Evolutionary conservation across 345 rosid genomes (phyloP), one percentile per base, ranked within the genome.

Genomic region (Citrus trifoliata): DNA sequence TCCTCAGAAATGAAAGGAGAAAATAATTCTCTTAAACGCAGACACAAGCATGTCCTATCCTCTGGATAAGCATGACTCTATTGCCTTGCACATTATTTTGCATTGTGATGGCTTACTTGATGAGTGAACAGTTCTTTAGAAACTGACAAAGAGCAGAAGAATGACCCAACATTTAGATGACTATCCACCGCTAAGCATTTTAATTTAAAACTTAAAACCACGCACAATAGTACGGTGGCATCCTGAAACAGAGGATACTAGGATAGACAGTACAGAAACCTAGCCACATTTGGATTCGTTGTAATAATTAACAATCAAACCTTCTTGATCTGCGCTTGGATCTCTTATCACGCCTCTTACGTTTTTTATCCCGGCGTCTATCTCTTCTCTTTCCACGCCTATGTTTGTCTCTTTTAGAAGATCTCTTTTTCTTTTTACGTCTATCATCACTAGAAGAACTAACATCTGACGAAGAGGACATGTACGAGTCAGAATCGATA

Each of bases 391-490:
- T 94, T 61, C 89, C 85, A 82, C 91, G 94, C 70, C 82, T 91
- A 82, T 89, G 79, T 82, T 89, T 94, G 40, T 90, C 99, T 79
- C 84, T 87, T 82, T 84, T 96, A 51, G 93, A 92, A 78, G 90
- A 85, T 85, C 88, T 91, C 85, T 89, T 94, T 78, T 95, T 91
- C 88, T 89, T 94, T 81, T 80, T 91, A n/a, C 79, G 92, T 74
- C 91, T 90, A 64, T 94, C 98, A 81, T 92, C 94, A 81, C 98
- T 94, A 58, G 98, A 94, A 80, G 97, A 93, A 79, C 95, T 96
- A 66, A 84, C 74, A 70, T 91, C 91, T 79, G 99, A 93, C 59
- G 98, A 89, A 7, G 87, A 88, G 40, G 96, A 87, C 27, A 83
- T 64, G 81, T 73, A 75, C n/a, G 91, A 88, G 80, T 93, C 97